A percentile compares a stretch with the other conserved stretches of the same genome.
Evolutionary conservation across 495 filamentous ascomycete species (phyloP).

Genomic region (Penicillium pancosmium): DNA sequence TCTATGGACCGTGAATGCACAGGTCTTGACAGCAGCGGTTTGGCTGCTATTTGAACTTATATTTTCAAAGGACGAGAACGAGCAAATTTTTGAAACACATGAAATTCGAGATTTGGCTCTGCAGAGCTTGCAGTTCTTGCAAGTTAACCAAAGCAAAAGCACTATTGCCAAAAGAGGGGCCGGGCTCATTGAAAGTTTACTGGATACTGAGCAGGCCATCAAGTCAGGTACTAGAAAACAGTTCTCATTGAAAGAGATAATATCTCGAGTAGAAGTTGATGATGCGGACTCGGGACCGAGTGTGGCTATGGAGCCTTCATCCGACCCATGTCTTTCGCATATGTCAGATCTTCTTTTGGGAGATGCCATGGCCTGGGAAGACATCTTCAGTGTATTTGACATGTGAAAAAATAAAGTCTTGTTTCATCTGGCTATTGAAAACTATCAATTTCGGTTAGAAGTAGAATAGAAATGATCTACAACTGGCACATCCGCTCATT

Average conservation of each 20-base stretch:
- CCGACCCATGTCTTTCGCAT: neutral
- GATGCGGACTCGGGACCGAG: neutral
- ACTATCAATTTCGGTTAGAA: neutral
- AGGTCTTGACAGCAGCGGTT: conserved; percentile 16
- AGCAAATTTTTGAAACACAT: conserved; percentile 4
- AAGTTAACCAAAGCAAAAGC: conserved; percentile 5
- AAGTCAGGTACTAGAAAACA: neutral
- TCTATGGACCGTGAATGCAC: conserved; percentile 20
- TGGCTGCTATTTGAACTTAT: conserved; percentile 19
- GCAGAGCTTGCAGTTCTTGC: conserved; percentile 4
- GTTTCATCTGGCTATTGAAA: neutral
- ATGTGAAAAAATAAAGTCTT: neutral
- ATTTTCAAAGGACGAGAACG: conserved; percentile 9
- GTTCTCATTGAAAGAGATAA: conserved; percentile 12
- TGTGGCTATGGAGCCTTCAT: neutral
- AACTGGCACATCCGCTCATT: conserved; percentile 1
- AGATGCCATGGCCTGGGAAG: conserved; percentile 5
- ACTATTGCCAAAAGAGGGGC: conserved; percentile 13
- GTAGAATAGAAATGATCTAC: conserved; percentile 4
- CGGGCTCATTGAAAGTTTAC: conserved; percentile 8
- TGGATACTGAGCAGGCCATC: conserved; percentile 8
- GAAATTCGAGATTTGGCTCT: conserved; percentile 6
- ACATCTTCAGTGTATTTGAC: conserved; percentile 6
- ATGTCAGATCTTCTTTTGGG: neutral
- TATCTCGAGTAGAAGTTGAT: conserved; percentile 9